phyloP scores from a whole-genome alignment of 2,329 filamentous ascomycete species.

The Hypomyces rosellus region DNA sequence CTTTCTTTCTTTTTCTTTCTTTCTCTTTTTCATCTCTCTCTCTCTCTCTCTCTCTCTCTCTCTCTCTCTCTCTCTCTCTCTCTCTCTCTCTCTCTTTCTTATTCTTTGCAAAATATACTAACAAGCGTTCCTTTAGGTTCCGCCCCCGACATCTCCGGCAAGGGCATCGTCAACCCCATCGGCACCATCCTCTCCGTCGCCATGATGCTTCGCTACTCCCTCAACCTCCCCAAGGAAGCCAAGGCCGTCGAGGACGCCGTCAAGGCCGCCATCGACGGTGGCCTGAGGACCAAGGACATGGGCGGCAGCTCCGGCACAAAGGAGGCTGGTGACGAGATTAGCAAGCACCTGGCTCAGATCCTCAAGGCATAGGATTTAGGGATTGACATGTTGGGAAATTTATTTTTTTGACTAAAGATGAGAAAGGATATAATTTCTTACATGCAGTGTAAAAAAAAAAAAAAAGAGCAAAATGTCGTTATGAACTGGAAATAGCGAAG shows the following conservation, averaged over 20 bases:
- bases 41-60: too few relatives aligned
- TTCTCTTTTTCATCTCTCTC: neutral
- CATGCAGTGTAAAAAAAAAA: neutral
- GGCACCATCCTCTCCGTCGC: constrained; percentile 87
- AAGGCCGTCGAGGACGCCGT: constrained; percentile 77
- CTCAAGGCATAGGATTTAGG: constrained; percentile 38
- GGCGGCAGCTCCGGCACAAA: constrained; percentile 66
- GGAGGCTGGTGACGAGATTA: constrained; percentile 73
- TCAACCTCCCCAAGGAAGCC: constrained; percentile 71
- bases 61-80: neutral
- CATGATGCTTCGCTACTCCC: constrained; percentile 94
- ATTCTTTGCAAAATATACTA: neutral
- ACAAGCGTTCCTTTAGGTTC: constrained; percentile 50
- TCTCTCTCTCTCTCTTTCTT: too few relatives aligned
- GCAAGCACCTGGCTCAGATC: constrained; percentile 61
- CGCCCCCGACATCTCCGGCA: constrained; percentile 86
- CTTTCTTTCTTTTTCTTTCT: too few relatives aligned
- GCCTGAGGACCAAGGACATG: constrained; percentile 76
- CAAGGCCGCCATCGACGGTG: constrained; percentile 69
- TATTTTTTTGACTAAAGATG: too few relatives aligned
- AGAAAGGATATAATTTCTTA: neutral
- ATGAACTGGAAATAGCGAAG: neutral
- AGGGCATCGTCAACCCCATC: constrained; percentile 87
- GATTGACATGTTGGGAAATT: too few relatives aligned
- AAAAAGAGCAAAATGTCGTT: neutral